These are phyloP conservation scores for Curvularia spicifera DNA, from an alignment of 2,329 filamentous ascomycete species.

Conservation along the genomic window DNA sequence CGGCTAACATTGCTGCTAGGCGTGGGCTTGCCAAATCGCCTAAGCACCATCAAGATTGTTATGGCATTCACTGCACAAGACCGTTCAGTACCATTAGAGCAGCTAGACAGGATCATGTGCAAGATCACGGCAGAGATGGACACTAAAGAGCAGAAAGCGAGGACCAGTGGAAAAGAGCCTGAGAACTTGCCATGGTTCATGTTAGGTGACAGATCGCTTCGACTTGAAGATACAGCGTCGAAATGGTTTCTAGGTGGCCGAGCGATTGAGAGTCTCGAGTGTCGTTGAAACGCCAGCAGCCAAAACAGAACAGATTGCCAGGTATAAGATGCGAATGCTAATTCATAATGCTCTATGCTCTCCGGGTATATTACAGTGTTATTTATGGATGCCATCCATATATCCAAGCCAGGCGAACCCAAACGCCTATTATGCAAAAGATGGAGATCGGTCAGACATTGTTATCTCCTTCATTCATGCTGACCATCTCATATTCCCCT, in stretches of 20 bases:
- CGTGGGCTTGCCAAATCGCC: slow-evolving; percentile 19
- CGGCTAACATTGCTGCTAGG: slow-evolving; percentile 13
- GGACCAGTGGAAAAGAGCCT: slow-evolving; percentile 9
- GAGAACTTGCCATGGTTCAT: slow-evolving; percentile 37
- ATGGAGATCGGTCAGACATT: slow-evolving; percentile 36
- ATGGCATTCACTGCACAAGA: slow-evolving; percentile 21
- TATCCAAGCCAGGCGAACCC: slow-evolving; percentile 30
- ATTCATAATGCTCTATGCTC: slow-evolving; percentile 10
- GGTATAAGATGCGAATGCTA: background rate
- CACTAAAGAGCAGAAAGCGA: slow-evolving; percentile 22
- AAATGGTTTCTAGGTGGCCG: slow-evolving; percentile 42
- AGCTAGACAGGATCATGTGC: slow-evolving; percentile 28
- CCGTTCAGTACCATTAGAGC: slow-evolving; percentile 20
- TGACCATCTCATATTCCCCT: slow-evolving; percentile 58
- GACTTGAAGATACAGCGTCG: slow-evolving; percentile 35
- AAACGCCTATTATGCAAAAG: slow-evolving; percentile 39
- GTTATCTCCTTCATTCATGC: slow-evolving; percentile 50
- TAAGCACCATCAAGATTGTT: slow-evolving; percentile 27
- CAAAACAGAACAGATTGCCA: background rate
- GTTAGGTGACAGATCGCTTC: slow-evolving; percentile 40
- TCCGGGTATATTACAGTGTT: slow-evolving; percentile 26
- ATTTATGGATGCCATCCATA: slow-evolving; percentile 7
- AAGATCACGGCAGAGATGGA: slow-evolving; percentile 23
- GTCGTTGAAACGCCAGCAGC: slow-evolving; percentile 25
- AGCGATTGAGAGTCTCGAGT: slow-evolving; percentile 48